Conservation (phyloP, 192 early-diverging fungal genomes). For the Tieghemiomyces parasiticus region DNA sequence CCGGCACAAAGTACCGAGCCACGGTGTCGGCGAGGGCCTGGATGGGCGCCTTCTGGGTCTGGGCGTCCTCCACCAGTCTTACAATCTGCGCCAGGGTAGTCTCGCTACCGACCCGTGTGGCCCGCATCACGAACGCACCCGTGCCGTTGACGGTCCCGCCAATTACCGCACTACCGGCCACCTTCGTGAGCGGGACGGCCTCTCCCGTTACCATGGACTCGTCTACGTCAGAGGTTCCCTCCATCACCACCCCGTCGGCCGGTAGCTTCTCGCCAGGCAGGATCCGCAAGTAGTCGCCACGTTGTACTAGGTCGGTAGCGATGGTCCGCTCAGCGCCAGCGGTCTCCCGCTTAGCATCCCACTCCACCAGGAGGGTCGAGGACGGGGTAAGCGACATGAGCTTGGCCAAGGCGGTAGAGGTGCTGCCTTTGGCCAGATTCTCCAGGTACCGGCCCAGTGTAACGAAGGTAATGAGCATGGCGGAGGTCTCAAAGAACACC, state of each 20-base stretch:
- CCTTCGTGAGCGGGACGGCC: slow-evolving; percentile 61
- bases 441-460: slow-evolving; percentile 85
- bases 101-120: slow-evolving; percentile 75
- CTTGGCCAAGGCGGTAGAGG: slow-evolving; percentile 74
- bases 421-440: slow-evolving; percentile 88
- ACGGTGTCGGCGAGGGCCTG: slow-evolving; percentile 83
- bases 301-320: slow-evolving; percentile 71
- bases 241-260: slow-evolving; percentile 66
- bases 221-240: slow-evolving; percentile 67
- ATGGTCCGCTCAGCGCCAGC: slow-evolving; percentile 45
- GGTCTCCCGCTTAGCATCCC: slow-evolving; percentile 16
- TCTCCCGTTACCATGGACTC: slow-evolving; percentile 97
- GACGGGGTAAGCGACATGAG: slow-evolving; percentile 78
- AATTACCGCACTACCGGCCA: slow-evolving; percentile 47
- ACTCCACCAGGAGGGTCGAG: slow-evolving; percentile 40
- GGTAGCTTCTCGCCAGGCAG: slow-evolving; percentile 90
- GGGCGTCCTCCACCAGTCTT: slow-evolving; percentile 81
- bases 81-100: slow-evolving; percentile 88
- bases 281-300: slow-evolving; percentile 72
- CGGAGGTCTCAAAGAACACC: slow-evolving; percentile 88
- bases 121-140: slow-evolving; percentile 71
- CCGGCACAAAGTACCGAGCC: slow-evolving; percentile 84
- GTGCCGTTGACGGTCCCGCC: slow-evolving; percentile 92
- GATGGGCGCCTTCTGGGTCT: slow-evolving; percentile 89
- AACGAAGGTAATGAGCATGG: slow-evolving; percentile 88